Conservation (phyloP, 129 eudicot genomes). For the Helichrysum umbraculigerum region DNA sequence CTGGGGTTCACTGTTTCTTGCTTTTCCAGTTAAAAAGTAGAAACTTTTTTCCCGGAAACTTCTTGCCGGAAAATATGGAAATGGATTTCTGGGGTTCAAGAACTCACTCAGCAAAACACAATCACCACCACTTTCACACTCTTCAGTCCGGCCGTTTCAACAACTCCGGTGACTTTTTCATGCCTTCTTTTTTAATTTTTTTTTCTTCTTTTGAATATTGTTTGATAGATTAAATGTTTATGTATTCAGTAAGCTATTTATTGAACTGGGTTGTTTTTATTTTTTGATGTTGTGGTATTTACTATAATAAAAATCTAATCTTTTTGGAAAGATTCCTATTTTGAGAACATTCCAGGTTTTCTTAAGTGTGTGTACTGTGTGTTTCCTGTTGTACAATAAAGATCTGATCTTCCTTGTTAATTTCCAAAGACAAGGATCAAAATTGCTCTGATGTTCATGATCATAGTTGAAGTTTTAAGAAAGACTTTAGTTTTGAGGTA, state of each 20-base stretch:
- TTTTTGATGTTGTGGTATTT: neutral
- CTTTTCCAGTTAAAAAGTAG: conserved; percentile 1
- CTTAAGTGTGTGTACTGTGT: conserved; percentile 28
- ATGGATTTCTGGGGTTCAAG: conserved; percentile 72
- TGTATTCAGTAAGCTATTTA: conserved; percentile 1
- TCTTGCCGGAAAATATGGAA: conserved; percentile 50
- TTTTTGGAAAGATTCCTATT: conserved; percentile 28
- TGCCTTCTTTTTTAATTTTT: neutral
- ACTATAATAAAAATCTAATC: conserved; percentile 12
- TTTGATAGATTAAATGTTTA: conserved; percentile 9
- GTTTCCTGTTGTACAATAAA: conserved; percentile 19
- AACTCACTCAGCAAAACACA: conserved; percentile 50
- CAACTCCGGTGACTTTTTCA: conserved; percentile 43
- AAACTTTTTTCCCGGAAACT: conserved; percentile 11
- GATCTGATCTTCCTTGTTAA: conserved; percentile 32
- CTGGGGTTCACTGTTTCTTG: conserved; percentile 21
- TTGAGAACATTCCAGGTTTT: conserved; percentile 29
- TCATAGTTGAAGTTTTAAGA: conserved; percentile 11
- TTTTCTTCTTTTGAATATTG: conserved; percentile 1
- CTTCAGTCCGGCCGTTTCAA: conserved; percentile 35
- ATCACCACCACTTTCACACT: conserved; percentile 42
- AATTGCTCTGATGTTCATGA: conserved; percentile 5
- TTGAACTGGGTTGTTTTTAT: conserved; percentile 26
- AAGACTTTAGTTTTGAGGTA: neutral
- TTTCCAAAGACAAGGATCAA: conserved; percentile 6